Percentiles rank a stretch among this genome's conserved stretches.
phyloP scores from a whole-genome alignment of 2,329 filamentous ascomycete species.

The Colletotrichum viniferum region DNA sequence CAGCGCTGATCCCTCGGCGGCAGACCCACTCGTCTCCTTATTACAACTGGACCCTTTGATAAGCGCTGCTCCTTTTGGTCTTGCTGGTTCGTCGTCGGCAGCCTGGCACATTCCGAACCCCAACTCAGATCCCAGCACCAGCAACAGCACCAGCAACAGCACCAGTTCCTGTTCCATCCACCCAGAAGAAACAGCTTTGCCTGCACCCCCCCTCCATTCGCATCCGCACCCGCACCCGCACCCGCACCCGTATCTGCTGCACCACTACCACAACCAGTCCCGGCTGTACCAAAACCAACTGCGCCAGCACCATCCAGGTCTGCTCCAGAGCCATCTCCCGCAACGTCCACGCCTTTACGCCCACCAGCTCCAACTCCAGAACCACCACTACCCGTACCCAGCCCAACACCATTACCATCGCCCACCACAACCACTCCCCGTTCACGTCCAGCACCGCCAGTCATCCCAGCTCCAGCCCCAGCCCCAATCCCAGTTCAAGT shows the following conservation, averaged over 20 bases:
- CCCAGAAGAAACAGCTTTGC: neutral
- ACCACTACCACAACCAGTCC: neutral
- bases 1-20: neutral
- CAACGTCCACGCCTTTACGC: neutral
- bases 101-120: slow-evolving; percentile 1
- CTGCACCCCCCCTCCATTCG: slow-evolving; percentile 1
- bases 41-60: neutral
- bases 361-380: neutral
- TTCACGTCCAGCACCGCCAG: neutral
- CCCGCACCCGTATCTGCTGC: neutral
- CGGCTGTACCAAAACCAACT: neutral
- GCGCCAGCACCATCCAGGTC: neutral
- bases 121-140: neutral
- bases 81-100: neutral
- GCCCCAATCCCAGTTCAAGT: neutral
- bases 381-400: neutral
- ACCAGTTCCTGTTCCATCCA: neutral
- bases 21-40: neutral
- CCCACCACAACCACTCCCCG: neutral
- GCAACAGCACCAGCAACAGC: neutral
- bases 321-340: neutral
- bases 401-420: neutral
- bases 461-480: neutral
- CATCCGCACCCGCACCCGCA: slow-evolving; percentile 9
- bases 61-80: neutral